Evolutionary conservation across 2,329 filamentous ascomycete genomes (phyloP), one percentile per base, ranked within the genome.

Genomic region (Claviceps maximensis): DNA sequence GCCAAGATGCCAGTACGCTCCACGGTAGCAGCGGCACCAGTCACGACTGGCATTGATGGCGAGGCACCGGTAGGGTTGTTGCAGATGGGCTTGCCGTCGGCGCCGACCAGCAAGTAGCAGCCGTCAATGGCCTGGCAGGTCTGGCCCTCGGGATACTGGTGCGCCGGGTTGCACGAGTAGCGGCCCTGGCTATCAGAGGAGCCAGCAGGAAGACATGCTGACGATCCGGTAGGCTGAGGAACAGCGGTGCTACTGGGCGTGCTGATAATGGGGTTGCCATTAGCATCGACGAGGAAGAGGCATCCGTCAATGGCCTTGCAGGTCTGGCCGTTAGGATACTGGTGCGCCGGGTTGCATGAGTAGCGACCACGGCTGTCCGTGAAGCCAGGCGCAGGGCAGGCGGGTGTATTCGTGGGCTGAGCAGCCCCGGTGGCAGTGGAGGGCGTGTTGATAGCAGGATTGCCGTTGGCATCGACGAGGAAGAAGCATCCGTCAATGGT

Each of bases 91-190:
- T 48, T 33, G 23, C 53, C 54, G n/a, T 50, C 36, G n/a, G 53
- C 29, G 25, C 23, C 52, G 29, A 17, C 27, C n/a, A 59, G 54
- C 31, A 50, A 50, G 36, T 53, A 53, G 54, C 58, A 60, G 27
- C 55, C 58, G 15, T 55, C 51, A 36, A 57, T 31, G n/a, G 41
- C 10, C 13, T 31, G 40, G 57, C 58, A 60, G 12, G n/a, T 41
- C 54, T 58, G 56, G 8, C 57, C 57, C 31, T 51, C 47, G 50
- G 58, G 58, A 50, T 59, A 59, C 52, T 57, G 42, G 41, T 58
- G 55, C 2, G 56, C 58, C 17, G 58, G 58, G 55, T 59, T 59
- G 55, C 58, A 60, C 31, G 51, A 53, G 55, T 59, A 59, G 31
- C 56, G 52, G 52, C 58, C 58, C 41, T 54, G 29, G 47, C 31